Base-by-base conservation (phyloP, 1,139 yeast genomes). In the Yamadazyma conglobata region DNA sequence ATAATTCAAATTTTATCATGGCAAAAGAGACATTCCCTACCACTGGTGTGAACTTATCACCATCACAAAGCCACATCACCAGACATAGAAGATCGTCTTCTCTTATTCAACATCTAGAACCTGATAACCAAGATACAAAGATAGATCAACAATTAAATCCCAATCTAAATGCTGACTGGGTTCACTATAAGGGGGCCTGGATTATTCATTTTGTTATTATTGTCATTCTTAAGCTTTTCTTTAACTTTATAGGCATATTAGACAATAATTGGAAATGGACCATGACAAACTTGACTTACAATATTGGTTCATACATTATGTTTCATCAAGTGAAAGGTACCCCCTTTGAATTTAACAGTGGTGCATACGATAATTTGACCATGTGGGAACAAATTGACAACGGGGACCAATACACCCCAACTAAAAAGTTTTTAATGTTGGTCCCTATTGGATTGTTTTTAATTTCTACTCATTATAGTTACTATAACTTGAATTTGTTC, bases 361-460 rank as follows among this genome's bases (percentile, higher is more conserved):
- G 98, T 25, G 97, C 97, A 0, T 91, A 84, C 58, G 98, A 91
- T 56, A 82, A 87, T 52, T 71, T 91, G 48, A 91, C 96, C 17
- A 86, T 91, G 96, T 91, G 98, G 98, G 98, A 91, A 59, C 98
- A 91, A 60, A 82, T 91, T 43, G 96, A 91, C 58, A 82, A 89
- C 49, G 98, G 97, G 39, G 96, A 88, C 53, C 95, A 88, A 56
- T 91, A 89, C 56, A 91, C 98, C 0, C 98, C 98, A 5, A 80
- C 96, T 16, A 88, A 91, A 67, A 91, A 91, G 60, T 91, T 88
- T 52, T 67, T 91, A 47, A 75, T 89, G 64, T 78, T 86, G 37
- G 96, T 91, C 10, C 98, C 98, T 22, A 85, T 91, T 44, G 81
- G 78, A 7, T 69, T 91, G 50, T 91, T 91, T 50, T 70, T 91